A percentile compares a stretch with the other conserved stretches of the same genome.
These are phyloP conservation scores for Shiraia sp. DNA, from an alignment of 2,329 filamentous ascomycete genomes.

Conservation along the genomic window DNA sequence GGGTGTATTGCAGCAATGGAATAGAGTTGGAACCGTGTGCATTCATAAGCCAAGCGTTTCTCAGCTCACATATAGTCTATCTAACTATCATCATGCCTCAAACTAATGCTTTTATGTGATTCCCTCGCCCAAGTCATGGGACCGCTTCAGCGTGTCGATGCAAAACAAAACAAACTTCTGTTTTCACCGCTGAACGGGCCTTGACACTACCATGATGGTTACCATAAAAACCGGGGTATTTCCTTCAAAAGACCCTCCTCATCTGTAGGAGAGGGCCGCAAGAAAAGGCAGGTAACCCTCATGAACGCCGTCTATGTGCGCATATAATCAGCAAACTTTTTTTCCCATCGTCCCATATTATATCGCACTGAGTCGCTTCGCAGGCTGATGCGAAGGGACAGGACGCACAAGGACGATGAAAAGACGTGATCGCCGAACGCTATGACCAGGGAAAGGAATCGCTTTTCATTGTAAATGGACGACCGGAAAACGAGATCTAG, in stretches of 20 bases:
- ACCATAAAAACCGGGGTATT: conserved; percentile 37
- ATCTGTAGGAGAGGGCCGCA: conserved; percentile 25
- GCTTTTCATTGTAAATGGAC: conserved; percentile 44
- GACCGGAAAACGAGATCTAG: conserved; percentile 48
- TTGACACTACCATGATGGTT: conserved; percentile 30
- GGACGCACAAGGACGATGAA: conserved; percentile 35
- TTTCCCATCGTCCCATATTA: conserved; percentile 37
- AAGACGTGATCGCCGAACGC: conserved; percentile 30
- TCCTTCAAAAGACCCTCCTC: conserved; percentile 38
- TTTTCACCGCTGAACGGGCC: conserved; percentile 33
- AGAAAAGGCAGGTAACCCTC: conserved; percentile 34
- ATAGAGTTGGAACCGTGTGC: conserved; percentile 26
- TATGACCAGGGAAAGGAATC: conserved; percentile 45
- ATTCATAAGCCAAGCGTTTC: conserved; percentile 29
- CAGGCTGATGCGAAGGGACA: conserved; percentile 21
- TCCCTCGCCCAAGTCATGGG: conserved; percentile 43
- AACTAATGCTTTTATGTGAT: conserved; percentile 44
- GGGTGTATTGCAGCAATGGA: not conserved
- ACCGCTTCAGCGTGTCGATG: conserved; percentile 30
- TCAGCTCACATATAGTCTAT: conserved; percentile 36
- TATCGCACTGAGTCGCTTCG: conserved; percentile 30
- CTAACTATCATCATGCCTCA: conserved; percentile 34
- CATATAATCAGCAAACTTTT: conserved; percentile 38
- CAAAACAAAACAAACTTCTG: conserved; percentile 28
- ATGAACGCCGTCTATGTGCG: conserved; percentile 47